A percentile compares a stretch with the other conserved stretches of the same genome.
phyloP scores from a whole-genome alignment of 169 alveolate genomes.

The Plasmodium sp. region DNA sequence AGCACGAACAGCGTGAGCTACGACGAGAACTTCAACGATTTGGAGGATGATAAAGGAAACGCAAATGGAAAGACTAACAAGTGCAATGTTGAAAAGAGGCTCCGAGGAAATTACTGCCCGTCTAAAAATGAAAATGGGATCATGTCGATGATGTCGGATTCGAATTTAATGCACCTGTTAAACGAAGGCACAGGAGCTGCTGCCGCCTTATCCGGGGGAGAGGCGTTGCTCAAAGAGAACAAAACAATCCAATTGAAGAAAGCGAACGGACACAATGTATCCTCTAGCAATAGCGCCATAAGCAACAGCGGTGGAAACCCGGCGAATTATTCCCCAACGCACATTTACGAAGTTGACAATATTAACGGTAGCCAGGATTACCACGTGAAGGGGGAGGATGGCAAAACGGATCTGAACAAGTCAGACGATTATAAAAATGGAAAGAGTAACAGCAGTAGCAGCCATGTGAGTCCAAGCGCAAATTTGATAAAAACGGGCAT shows the following conservation, averaged over 20 bases:
- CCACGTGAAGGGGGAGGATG: constrained; percentile 32
- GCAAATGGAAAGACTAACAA: background rate
- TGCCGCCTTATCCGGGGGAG: background rate
- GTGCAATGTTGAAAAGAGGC: constrained; percentile 3
- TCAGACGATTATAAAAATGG: constrained; percentile 31
- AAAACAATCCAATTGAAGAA: constrained; percentile 4
- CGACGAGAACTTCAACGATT: background rate
- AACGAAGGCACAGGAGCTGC: constrained; percentile 19
- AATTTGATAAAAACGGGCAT: background rate
- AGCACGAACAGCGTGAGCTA: constrained; percentile 8
- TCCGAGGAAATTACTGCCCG: background rate
- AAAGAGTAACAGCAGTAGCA: constrained; percentile 1
- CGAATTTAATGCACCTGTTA: constrained; percentile 10
- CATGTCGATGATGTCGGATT: background rate
- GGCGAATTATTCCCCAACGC: constrained; percentile 58
- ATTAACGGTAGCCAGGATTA: constrained; percentile 23
- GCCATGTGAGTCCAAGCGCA: background rate
- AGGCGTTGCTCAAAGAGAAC: background rate
- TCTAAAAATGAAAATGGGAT: background rate
- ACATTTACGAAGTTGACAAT: constrained; percentile 58
- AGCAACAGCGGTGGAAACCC: constrained; percentile 17
- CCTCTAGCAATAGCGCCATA: constrained; percentile 48
- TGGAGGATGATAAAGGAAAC: constrained; percentile 6
- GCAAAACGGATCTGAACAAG: constrained; percentile 11
- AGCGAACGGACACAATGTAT: background rate